phyloP scores from a whole-genome alignment of 75 land plant species.

The Sequoia sempervirens region DNA sequence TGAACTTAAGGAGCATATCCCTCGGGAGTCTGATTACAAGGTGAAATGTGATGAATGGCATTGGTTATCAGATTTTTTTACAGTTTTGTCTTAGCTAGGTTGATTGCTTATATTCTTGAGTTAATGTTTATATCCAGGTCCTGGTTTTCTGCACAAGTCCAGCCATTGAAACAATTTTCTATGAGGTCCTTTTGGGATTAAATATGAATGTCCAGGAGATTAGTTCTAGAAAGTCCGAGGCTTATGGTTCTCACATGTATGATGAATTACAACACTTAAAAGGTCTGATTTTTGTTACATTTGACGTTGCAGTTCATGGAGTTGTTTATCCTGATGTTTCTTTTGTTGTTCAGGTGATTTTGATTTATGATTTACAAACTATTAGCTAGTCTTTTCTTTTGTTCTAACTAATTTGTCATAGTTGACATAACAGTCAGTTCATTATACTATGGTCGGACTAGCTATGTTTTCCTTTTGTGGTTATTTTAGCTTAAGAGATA shows the following conservation, averaged over 20 bases:
- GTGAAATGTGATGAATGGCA: constrained; percentile 16
- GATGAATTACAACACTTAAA: constrained; percentile 67
- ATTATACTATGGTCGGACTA: background rate
- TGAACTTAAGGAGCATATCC: constrained; percentile 55
- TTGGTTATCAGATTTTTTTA: background rate
- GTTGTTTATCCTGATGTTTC: constrained; percentile 85
- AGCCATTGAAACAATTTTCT: constrained; percentile 54
- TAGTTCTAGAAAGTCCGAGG: constrained; percentile 63
- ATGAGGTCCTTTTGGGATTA: constrained; percentile 38
- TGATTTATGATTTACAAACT: background rate
- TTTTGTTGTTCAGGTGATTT: constrained; percentile 63
- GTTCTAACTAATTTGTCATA: background rate
- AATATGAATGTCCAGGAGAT: constrained; percentile 69
- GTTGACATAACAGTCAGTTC: background rate
- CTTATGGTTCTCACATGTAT: constrained; percentile 45
- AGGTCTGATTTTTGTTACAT: constrained; percentile 62
- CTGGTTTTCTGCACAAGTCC: constrained; percentile 75
- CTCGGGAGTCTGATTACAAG: constrained; percentile 51
- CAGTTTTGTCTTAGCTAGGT: background rate
- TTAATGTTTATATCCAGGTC: constrained; percentile 35
- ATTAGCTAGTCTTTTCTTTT: background rate
- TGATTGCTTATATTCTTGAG: background rate
- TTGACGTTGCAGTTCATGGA: constrained; percentile 72
- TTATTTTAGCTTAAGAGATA: background rate
- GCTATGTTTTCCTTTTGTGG: background rate